These are phyloP conservation scores for Phlyctochytrium planicorne DNA, from an alignment of 192 early-diverging fungal species.

Conservation along the genomic window DNA sequence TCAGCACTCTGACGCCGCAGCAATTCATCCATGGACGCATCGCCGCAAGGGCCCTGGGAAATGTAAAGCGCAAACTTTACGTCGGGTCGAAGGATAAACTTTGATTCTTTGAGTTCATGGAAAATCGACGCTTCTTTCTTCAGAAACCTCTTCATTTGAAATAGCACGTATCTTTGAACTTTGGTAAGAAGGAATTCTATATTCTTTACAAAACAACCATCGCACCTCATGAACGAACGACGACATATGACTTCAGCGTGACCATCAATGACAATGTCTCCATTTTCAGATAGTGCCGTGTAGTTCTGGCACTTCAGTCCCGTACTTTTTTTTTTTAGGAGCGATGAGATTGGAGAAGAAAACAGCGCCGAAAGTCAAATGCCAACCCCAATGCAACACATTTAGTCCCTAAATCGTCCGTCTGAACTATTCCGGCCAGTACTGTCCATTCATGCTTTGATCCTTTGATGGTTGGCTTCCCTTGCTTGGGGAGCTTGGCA, in stretches of 20 bases:
- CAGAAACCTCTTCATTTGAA: not conserved
- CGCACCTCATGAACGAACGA: constrained; percentile 70
- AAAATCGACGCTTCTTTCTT: not conserved
- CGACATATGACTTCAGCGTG: constrained; percentile 90
- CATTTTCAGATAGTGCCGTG: constrained; percentile 54
- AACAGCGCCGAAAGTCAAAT: constrained; percentile 28
- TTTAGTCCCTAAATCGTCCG: not conserved
- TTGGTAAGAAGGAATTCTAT: not conserved
- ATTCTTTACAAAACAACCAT: not conserved
- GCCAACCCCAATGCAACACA: not conserved
- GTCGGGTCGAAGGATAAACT: constrained; percentile 13
- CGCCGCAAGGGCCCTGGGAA: constrained; percentile 79
- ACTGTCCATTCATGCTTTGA: constrained; percentile 81
- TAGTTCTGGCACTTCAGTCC: constrained; percentile 81
- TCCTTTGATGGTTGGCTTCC: constrained; percentile 61
- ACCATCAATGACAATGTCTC: constrained; percentile 74
- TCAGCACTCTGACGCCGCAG: constrained; percentile 27
- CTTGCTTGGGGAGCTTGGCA: constrained; percentile 64
- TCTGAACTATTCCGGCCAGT: constrained; percentile 70
- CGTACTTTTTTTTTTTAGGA: constrained; percentile 53
- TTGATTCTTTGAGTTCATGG: not conserved
- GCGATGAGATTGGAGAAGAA: not conserved
- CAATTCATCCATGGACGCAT: constrained; percentile 65
- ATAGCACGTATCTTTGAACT: not conserved
- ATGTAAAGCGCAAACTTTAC: constrained; percentile 70